Base-by-base conservation (phyloP, 2,329 filamentous ascomycete genomes). In the Neodidymelliopsis sp. region DNA sequence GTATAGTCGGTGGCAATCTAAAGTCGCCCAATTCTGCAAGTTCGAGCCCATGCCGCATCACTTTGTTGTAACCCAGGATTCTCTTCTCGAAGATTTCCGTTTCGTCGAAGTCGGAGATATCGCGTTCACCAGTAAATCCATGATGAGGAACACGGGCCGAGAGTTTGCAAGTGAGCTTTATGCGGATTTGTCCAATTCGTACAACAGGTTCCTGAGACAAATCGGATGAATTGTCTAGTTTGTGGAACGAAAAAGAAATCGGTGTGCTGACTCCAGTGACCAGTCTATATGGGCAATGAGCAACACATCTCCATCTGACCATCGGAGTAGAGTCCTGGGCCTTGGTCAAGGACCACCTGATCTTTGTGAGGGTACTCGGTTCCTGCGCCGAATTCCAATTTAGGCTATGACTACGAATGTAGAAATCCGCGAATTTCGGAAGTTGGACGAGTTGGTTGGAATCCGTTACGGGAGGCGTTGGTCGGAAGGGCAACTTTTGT, bases 271-370 rank as follows among this genome's bases (percentile, higher is more conserved):
- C 11, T 8, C 41, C 41, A 4, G 25, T 13, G 8, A 36, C 13
- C 13, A 37, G 18, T 7, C 6, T 19, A 8, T 30, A 44, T 4
- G 33, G 33, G 15, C 41, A 35, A 10, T 44, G 5, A 4, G 41
- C 41, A 1, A 11, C 19, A 6, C 29, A 11, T 8, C 16, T 29
- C 31, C 24, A 44, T n/a, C 16, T 29, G 10, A 25, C 31, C 11
- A 16, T 24, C 8, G 31, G 40, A 2, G 30, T 18, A 4, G 30
- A n/a, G 13, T 36, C n/a, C 4, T 36, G 18, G n/a, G 35, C 35
- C 30, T 44, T 44, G 10, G 24, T 29, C n/a, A 23, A 6, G 2
- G 24, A 29, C 40, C 40, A 44, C 10, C 36, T 44, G 23, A 44
- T 18, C n/a, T 29, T 44, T n/a, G 40, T 36, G n/a, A 44, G 24